Evolutionary conservation across 2,329 filamentous ascomycete genomes (phyloP), one percentile per base, ranked within the genome.

Genomic region (Sarocladium strictum): DNA sequence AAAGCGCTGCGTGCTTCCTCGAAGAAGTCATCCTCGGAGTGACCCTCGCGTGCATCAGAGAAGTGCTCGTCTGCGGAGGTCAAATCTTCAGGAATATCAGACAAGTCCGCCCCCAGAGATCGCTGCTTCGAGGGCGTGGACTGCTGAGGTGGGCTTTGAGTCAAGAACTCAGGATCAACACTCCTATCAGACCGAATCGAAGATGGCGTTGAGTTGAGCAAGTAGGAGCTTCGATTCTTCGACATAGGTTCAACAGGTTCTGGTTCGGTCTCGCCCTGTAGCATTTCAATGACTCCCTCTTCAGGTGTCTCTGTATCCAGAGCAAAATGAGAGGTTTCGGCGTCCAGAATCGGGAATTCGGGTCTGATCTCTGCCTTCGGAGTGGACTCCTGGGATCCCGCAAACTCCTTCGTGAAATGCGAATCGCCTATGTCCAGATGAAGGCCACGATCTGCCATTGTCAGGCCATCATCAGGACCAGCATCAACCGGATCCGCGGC

Each of bases 351-450:
- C 7, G 64, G 65, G 12, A 70, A 58, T 40, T 64, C 62, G 10
- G 66, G 67, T 55, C 57, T 64, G n/a, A 59, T 55, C 17, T 75
- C 76, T 3, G 85, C 85, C 57, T 83, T 88, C 1, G 88, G 87
- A 1, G 87, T 91, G 1, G 79, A 78, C 63, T 89, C 81, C 59
- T 84, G 74, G 5, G 85, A 89, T 43, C 76, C 85, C 9, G 84
- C 70, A 26, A 78, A 64, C 51, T 84, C 79, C 9, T 71, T 63
- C 10, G 66, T 63, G 3, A 69, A 65, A 1, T 63, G 59, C 19
- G 67, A 54, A 15, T 60, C 11, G 63, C 57, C 23, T 12, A 76
- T 79, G 53, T 77, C 69, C 54, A 78, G 69, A 5, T 67, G 67
- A 26, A 79, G 67, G 29, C 37, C n/a, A 15, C 12, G 35, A 23